These are phyloP conservation scores for Aspergillus quadricinctus DNA, from an alignment of 2,329 filamentous ascomycete genomes.

Conservation along the genomic window DNA sequence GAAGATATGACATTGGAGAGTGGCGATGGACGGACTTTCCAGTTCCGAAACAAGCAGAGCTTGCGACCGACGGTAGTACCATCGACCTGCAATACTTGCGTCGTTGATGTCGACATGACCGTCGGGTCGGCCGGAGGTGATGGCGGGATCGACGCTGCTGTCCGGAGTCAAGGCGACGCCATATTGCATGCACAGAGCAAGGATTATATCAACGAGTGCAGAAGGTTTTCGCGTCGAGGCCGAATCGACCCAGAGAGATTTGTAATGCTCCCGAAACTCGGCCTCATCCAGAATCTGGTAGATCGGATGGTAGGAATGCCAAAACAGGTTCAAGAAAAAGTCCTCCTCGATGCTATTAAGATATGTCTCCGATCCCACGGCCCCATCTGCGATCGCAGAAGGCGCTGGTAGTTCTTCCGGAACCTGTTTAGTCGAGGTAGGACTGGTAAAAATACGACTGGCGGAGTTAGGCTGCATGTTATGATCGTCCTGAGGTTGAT, in stretches of 20 bases:
- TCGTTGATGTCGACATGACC: slow-evolving; percentile 20
- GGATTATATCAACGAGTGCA: slow-evolving; percentile 49
- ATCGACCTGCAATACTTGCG: slow-evolving; percentile 42
- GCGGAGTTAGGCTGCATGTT: slow-evolving; percentile 29
- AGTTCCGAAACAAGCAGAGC: slow-evolving; percentile 42
- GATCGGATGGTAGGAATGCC: slow-evolving; percentile 44
- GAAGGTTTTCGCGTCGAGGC: slow-evolving; percentile 38
- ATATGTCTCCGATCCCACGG: slow-evolving; percentile 18
- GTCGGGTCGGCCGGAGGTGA: background rate
- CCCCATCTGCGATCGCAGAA: slow-evolving; percentile 8
- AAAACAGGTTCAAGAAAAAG: slow-evolving; percentile 46
- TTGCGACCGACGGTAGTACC: slow-evolving; percentile 47
- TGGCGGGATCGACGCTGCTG: slow-evolving; percentile 10
- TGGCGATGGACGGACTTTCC: slow-evolving; percentile 46
- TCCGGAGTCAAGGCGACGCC: slow-evolving; percentile 21
- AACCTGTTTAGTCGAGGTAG: slow-evolving; percentile 2
- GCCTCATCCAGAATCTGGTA: slow-evolving; percentile 43
- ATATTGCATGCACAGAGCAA: slow-evolving; percentile 51
- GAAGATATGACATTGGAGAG: slow-evolving; percentile 48
- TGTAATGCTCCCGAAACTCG: slow-evolving; percentile 44
- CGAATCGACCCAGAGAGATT: slow-evolving; percentile 35
- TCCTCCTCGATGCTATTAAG: slow-evolving; percentile 44
- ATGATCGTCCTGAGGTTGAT: slow-evolving; percentile 28
- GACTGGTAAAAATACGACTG: slow-evolving; percentile 11
- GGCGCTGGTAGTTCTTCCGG: slow-evolving; percentile 4